Base-by-base conservation (phyloP, 768 basidiomycete species). In the Russula virescens region DNA sequence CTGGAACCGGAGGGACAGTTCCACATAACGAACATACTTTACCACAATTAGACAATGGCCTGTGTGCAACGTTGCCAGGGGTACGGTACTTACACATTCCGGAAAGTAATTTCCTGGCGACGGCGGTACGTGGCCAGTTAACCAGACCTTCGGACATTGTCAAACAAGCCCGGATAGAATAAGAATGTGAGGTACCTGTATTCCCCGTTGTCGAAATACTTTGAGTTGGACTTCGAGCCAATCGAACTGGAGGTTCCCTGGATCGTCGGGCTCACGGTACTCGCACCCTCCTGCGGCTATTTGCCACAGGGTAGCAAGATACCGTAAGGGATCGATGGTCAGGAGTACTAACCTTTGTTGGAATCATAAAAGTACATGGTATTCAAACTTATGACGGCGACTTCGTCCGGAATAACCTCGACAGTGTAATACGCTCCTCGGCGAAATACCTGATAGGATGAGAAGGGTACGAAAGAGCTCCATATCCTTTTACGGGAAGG, bases 311-410 rank as follows among this genome's bases (percentile, higher is more conserved):
- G 46, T 26, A 43, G 31, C 3, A 43, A 10, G 16, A 35, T 25
- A 47, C 21, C 23, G 4, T 11, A 38, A 23, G 34, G 18, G 3
- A 61, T 31, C 38, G 19, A 16, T 35, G 18, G 18, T 3, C 16
- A 28, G 18, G 23, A 45, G 21, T 31, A 35, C 77, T 61, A 57
- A 88, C 91, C 87, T 77, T 90, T 89, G 73, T 94, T 94, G 16
- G 88, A 85, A 71, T 91, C 89, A 73, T 89, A 95, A 76, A 91
- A 94, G 75, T 91, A 95, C 76, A 95, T 82, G 0, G 93, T 94
- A 73, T 94, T 97, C 55, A 95, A 76, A 67, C 87, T 88, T 70
- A 97, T 85, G 53, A 87, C 89, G 13, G 89, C 91, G 43, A 94
- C 68, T 60, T 83, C 69, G 64, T 85, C 79, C 0, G 89, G 87